Conservation (phyloP, 768 basidiomycete genomes). For the Phanerodontia chrysosporium region DNA sequence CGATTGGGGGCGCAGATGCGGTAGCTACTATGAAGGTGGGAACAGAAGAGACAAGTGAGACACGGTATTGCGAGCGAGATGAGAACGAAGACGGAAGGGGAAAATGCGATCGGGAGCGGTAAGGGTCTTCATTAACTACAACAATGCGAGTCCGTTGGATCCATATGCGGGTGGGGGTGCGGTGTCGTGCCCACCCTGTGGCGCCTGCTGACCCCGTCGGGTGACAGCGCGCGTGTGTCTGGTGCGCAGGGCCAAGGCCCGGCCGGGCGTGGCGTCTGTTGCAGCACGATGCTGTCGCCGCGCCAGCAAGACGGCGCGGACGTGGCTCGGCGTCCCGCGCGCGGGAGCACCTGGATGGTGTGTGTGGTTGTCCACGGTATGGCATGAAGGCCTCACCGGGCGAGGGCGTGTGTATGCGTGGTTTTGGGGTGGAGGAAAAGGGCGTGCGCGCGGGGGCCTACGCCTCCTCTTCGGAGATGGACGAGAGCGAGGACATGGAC, state of each 20-base stretch:
- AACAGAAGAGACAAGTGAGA: too few relatives aligned
- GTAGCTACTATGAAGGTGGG: too few relatives aligned
- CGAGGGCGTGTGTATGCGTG: not conserved
- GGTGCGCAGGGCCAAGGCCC: not conserved
- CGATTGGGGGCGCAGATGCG: too few relatives aligned
- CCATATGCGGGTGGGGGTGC: not conserved
- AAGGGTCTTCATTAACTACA: too few relatives aligned
- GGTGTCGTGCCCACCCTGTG: not conserved
- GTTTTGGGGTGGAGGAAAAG: not conserved
- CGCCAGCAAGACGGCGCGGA: too few relatives aligned
- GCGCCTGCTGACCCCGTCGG: not conserved
- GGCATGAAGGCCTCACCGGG: not conserved
- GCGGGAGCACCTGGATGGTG: not conserved
- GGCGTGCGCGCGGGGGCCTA: not conserved
- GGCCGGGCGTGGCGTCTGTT: not conserved
- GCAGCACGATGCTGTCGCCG: too few relatives aligned
- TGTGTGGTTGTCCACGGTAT: not conserved
- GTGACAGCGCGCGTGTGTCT: not conserved
- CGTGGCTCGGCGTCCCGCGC: not conserved
- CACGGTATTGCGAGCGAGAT: too few relatives aligned
- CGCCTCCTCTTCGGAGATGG: constrained; percentile 9
- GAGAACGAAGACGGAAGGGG: too few relatives aligned
- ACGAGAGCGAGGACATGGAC: constrained; percentile 6
- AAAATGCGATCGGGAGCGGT: too few relatives aligned
- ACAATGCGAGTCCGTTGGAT: too few relatives aligned